phyloP scores from a whole-genome alignment of 2,329 filamentous ascomycete genomes.

The Teratosphaeria nubilosa region DNA sequence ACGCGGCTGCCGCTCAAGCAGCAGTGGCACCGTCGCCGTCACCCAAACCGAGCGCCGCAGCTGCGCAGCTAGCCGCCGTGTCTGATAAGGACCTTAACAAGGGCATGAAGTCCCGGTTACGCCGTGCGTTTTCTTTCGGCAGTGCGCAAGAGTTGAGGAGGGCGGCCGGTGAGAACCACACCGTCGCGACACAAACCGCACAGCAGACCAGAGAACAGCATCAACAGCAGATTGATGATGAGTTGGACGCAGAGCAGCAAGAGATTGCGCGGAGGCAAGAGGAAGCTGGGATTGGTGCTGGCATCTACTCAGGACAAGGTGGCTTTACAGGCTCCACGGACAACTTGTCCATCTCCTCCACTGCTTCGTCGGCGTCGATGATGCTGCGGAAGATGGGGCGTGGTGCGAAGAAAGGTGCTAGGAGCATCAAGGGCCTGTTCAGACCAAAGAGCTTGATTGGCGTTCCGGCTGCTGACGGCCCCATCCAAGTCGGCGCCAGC shows the following conservation, averaged over 20 bases:
- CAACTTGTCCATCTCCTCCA: constrained; percentile 85
- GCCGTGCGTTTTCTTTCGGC: constrained; percentile 91
- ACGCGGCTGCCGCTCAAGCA: constrained; percentile 22
- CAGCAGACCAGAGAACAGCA: constrained; percentile 21
- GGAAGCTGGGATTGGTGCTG: constrained; percentile 79
- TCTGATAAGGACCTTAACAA: constrained; percentile 68
- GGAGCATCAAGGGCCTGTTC: constrained; percentile 88
- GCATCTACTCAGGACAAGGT: constrained; percentile 80
- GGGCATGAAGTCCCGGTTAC: constrained; percentile 77
- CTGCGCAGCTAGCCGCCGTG: constrained; percentile 76
- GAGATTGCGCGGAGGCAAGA: constrained; percentile 90
- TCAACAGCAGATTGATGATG: constrained; percentile 20
- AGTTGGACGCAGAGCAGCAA: constrained; percentile 69
- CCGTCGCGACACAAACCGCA: constrained; percentile 14
- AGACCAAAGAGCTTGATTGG: constrained; percentile 86
- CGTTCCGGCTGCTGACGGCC: constrained; percentile 59
- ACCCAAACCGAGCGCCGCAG: constrained; percentile 53
- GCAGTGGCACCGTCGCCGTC: constrained; percentile 4
- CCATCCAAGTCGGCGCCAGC: constrained; percentile 40
- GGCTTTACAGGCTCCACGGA: constrained; percentile 87
- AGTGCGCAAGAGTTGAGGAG: constrained; percentile 84
- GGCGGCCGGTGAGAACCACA: constrained; percentile 55
- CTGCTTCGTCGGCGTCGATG: constrained; percentile 77
- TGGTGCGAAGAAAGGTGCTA: constrained; percentile 88
- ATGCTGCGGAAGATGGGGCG: constrained; percentile 99